These are phyloP conservation scores for Achlya hypogyna DNA, from an alignment of 352 stramenopile genomes.

Conservation along the genomic window DNA sequence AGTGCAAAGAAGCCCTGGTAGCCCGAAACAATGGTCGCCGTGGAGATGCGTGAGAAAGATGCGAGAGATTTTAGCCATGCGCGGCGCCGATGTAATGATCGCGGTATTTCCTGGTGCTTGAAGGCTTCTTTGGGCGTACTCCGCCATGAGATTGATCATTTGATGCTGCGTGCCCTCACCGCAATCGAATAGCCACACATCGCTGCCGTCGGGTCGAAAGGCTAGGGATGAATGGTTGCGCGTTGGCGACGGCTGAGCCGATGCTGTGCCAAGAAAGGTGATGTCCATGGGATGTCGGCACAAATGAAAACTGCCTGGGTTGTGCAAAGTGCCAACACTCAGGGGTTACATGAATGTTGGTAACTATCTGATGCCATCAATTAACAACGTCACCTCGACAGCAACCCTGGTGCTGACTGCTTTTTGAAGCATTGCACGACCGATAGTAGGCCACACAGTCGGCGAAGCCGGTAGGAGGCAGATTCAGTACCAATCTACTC, in stretches of 20 bases:
- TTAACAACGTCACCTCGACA: no score
- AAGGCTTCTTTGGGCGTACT: background rate
- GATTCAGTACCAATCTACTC: no score
- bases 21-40: slow-evolving; percentile 74
- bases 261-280: background rate
- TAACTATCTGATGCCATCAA: no score
- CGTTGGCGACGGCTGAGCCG: slow-evolving; percentile 8
- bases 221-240: slow-evolving; percentile 12
- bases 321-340: no score
- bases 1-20: slow-evolving; percentile 71
- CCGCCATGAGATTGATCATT: slow-evolving; percentile 13
- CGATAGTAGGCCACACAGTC: no score
- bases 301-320: background rate
- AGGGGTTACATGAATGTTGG: no score
- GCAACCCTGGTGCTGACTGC: no score
- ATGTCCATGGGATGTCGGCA: slow-evolving; percentile 1
- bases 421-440: no score
- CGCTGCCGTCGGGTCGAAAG: background rate
- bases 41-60: slow-evolving; percentile 20
- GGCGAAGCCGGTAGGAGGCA: no score
- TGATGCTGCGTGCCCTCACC: slow-evolving; percentile 21
- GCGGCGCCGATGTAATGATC: background rate
- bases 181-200: slow-evolving; percentile 17
- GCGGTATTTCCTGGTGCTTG: background rate
- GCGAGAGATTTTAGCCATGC: background rate